Conservation (phyloP, 805 yeast genomes). For the Lachancea dasiensis region DNA sequence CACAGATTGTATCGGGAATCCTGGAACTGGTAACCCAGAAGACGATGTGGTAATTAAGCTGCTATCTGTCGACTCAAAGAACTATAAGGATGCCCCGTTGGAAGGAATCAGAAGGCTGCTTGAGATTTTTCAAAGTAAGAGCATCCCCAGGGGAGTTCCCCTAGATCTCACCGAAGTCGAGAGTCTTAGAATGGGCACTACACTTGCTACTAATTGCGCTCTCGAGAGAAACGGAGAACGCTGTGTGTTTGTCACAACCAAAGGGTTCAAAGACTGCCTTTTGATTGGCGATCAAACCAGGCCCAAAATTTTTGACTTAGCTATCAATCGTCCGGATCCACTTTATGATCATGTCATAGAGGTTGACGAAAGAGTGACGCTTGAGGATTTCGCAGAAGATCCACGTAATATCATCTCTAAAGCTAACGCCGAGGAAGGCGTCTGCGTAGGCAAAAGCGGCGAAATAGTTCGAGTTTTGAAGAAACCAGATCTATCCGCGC, state of each 20-base stretch:
- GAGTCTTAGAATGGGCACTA: slow-evolving; percentile 83
- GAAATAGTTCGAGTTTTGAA: slow-evolving; percentile 57
- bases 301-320: slow-evolving; percentile 81
- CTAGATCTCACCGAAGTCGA: slow-evolving; percentile 60
- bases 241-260: slow-evolving; percentile 80
- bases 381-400: slow-evolving; percentile 76
- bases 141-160: slow-evolving; percentile 54
- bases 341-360: slow-evolving; percentile 75
- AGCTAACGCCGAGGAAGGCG: slow-evolving; percentile 25
- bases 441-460: slow-evolving; percentile 57
- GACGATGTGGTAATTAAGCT: slow-evolving; percentile 65
- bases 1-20: slow-evolving; percentile 63
- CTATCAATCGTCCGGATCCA: slow-evolving; percentile 63
- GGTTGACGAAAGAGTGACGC: slow-evolving; percentile 83
- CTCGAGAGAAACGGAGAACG: slow-evolving; percentile 88
- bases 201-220: slow-evolving; percentile 93
- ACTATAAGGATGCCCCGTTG: slow-evolving; percentile 85
- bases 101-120: slow-evolving; percentile 83
- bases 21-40: slow-evolving; percentile 41
- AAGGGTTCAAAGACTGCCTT: slow-evolving; percentile 80
- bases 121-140: slow-evolving; percentile 48
- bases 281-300: slow-evolving; percentile 87
- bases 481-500: slow-evolving; percentile 41
- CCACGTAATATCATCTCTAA: slow-evolving; percentile 35
- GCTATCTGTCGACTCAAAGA: slow-evolving; percentile 81